phyloP scores from a whole-genome alignment of 129 eudicot genomes.

The Flaveria brownii region DNA sequence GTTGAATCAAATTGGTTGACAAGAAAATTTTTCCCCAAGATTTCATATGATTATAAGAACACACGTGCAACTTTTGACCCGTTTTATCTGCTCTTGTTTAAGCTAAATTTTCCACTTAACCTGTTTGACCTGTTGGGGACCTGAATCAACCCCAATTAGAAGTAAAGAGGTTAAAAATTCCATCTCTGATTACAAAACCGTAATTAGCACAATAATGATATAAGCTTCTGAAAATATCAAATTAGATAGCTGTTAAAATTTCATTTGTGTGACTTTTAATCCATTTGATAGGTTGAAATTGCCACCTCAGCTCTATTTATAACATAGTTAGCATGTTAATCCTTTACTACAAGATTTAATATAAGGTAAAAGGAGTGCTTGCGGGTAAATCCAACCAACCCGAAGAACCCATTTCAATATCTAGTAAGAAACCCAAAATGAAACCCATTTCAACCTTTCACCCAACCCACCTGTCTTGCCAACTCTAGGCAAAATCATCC shows the following conservation, averaged over 20 bases:
- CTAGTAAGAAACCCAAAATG: not conserved
- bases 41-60: not conserved
- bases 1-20: not conserved
- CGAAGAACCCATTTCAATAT: not conserved
- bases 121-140: not conserved
- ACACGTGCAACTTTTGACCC: constrained; percentile 6
- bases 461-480: not conserved
- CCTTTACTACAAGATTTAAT: not conserved
- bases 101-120: not conserved
- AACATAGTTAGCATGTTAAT: not conserved
- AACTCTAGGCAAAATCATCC: not conserved
- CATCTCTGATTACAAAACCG: not conserved
- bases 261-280: not conserved
- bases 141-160: not conserved
- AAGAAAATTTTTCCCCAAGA: not conserved
- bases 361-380: too few species aligned
- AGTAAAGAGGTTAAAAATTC: not conserved
- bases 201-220: not conserved
- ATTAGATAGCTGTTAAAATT: not conserved
- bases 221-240: not conserved
- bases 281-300: not conserved
- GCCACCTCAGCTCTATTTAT: not conserved
- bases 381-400: not conserved
- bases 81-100: not conserved
- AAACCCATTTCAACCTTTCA: not conserved